These are phyloP conservation scores for Fraxinus excelsior DNA, from an alignment of 257 asterid genomes.

Conservation along the genomic window DNA sequence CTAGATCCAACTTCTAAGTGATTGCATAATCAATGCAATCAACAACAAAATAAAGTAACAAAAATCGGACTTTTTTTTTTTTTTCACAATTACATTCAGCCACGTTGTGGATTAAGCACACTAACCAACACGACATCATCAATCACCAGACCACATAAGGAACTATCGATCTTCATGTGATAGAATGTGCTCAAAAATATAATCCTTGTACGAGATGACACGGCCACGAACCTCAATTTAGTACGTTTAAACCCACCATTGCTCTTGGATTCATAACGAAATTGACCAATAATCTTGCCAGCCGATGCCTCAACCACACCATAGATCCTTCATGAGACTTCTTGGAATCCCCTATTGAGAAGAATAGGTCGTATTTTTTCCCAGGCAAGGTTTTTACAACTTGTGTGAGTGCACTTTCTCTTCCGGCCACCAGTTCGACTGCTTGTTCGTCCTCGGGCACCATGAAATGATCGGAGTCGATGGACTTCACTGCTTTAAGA, in stretches of 20 bases:
- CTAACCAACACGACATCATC: conserved; percentile 66
- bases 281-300: conserved; percentile 35
- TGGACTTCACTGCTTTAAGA: conserved; percentile 76
- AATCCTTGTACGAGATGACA: conserved; percentile 41
- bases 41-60: background rate
- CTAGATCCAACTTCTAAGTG: too few relatives aligned
- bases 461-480: conserved; percentile 64
- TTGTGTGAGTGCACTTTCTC: conserved; percentile 68
- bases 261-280: conserved; percentile 59
- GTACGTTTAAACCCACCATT: conserved; percentile 61
- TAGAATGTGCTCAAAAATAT: conserved; percentile 70
- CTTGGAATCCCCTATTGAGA: conserved; percentile 67
- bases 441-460: conserved; percentile 73
- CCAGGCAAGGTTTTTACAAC: conserved; percentile 43
- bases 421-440: conserved; percentile 66
- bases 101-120: conserved; percentile 25
- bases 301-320: conserved; percentile 68
- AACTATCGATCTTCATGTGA: conserved; percentile 71
- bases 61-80: too few relatives aligned
- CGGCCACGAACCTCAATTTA: conserved; percentile 51
- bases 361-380: conserved; percentile 46
- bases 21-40: background rate
- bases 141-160: conserved; percentile 80
- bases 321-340: conserved; percentile 67
- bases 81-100: background rate